Base-by-base conservation (phyloP, 345 rosid species). In the Boechera divaricarpa region DNA sequence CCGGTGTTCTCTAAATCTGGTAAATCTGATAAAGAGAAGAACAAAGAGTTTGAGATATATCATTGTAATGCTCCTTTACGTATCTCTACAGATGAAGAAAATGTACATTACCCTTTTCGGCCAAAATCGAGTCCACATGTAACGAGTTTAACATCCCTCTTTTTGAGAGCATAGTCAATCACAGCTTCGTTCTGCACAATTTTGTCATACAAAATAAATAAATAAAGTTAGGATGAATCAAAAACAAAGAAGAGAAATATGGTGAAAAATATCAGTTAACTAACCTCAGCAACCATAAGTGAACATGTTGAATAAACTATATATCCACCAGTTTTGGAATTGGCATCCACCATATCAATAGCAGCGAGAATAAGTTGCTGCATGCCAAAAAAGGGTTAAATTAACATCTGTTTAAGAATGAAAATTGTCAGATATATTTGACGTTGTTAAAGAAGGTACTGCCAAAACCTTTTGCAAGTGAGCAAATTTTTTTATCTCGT, bases 231-330 rank as follows among this genome's bases (percentile, higher is more conserved):
- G 52, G 10, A 74, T 41, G 39, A 28, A 51, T 33, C 52, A 74
- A 69, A 69, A 55, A 60, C 13, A n/a, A 6, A 65, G 10, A 31
- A 45, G 51, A 7, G n/a, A 16, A 45, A 47, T 16, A 41, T 63
- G 24, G 24, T 12, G 38, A 6, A 2, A 12, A 21, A 10, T 24
- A 41, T 16, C 10, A 6, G 45, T 48, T 63, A 75, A 74, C 89
- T 49, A 75, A 93, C 98, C 98, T 93, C 97, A 16, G 86, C 84
- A 76, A 89, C 82, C 97, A 89, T 89, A 72, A 93, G 85, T 41
- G 98, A 93, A 82, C 97, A 93, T 6, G 98, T 93, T 36, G 98
- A 93, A 80, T 93, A 93, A 60, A 93, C 93, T 67, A 93, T 69
- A 66, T 88, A 93, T 73, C 97, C 97, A 6, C 98, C 98, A 9